Conservation (phyloP, 2,329 filamentous ascomycete species). For the Chalaropsis ovoidea region DNA sequence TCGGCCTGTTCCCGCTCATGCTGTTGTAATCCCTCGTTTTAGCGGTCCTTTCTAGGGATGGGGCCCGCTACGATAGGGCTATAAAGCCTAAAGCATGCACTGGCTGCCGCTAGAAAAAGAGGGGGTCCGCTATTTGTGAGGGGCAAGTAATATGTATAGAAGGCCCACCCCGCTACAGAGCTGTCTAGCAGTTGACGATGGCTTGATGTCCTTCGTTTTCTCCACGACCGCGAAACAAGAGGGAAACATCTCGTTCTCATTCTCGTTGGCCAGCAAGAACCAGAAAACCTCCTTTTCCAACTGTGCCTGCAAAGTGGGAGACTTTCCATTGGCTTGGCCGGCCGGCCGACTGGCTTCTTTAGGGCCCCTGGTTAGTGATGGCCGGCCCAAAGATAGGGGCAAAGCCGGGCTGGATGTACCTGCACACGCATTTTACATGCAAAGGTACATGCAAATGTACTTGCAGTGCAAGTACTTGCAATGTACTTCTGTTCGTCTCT, state of each 20-base stretch:
- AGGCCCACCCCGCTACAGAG: too few species aligned
- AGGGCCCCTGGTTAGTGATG: background rate
- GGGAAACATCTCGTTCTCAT: too few species aligned
- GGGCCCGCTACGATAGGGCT: background rate
- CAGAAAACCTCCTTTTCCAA: too few species aligned
- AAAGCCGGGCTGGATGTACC: background rate
- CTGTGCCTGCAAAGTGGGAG: too few species aligned
- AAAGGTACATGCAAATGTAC: background rate
- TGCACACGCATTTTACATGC: too few species aligned
- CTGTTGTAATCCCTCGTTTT: background rate
- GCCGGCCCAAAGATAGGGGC: conserved; percentile 5
- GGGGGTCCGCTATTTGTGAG: too few species aligned
- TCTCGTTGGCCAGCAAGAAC: background rate
- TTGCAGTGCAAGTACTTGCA: background rate
- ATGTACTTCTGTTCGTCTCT: background rate
- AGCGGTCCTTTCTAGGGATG: background rate
- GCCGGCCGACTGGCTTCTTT: background rate
- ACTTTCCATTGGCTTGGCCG: too few species aligned
- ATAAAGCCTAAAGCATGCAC: background rate
- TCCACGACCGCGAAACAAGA: too few species aligned
- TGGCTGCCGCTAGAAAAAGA: too few species aligned
- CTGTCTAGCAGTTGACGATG: too few species aligned
- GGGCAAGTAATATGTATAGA: too few species aligned
- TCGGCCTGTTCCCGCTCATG: background rate
- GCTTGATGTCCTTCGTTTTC: too few species aligned